These are phyloP conservation scores for Jackrogersella multiformis DNA, from an alignment of 495 filamentous ascomycete species.

Conservation along the genomic window DNA sequence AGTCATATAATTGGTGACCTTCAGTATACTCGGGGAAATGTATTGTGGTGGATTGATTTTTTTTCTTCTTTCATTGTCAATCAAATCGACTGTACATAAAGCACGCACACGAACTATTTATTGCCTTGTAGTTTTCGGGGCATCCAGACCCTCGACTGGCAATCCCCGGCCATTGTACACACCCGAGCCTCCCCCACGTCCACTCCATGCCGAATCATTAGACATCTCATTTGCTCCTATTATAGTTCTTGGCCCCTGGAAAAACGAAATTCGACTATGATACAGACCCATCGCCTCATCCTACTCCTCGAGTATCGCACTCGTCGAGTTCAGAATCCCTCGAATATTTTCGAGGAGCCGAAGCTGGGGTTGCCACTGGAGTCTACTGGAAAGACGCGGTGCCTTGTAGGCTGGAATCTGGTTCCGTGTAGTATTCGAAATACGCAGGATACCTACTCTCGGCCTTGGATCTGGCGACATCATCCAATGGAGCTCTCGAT, in stretches of 20 bases:
- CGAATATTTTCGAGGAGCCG: not conserved
- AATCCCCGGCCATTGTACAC: conserved; percentile 28
- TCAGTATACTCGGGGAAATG: not conserved
- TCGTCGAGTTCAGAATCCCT: not conserved
- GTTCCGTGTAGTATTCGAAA: conserved; percentile 68
- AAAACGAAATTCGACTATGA: conserved; percentile 27
- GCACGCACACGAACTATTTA: conserved; percentile 10
- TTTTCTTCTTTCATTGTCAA: conserved; percentile 1
- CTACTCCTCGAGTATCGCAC: not conserved
- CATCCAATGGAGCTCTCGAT: conserved; percentile 67
- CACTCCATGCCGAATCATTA: conserved; percentile 10
- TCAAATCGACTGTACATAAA: conserved; percentile 13
- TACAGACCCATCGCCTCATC: conserved; percentile 23
- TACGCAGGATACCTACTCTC: conserved; percentile 72
- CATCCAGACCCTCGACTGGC: not conserved
- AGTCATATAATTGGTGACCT: not conserved
- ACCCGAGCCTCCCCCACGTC: conserved; percentile 2
- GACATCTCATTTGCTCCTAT: conserved; percentile 17
- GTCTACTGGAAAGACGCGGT: conserved; percentile 54
- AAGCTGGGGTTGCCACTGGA: not conserved
- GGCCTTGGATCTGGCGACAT: conserved; percentile 67
- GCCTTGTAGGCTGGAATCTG: conserved; percentile 53
- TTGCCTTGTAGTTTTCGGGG: conserved; percentile 9
- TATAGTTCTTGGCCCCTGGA: conserved; percentile 10
- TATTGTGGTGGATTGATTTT: not conserved